phyloP scores from a whole-genome alignment of 768 basidiomycete species.

The Termitomyces sp. region DNA sequence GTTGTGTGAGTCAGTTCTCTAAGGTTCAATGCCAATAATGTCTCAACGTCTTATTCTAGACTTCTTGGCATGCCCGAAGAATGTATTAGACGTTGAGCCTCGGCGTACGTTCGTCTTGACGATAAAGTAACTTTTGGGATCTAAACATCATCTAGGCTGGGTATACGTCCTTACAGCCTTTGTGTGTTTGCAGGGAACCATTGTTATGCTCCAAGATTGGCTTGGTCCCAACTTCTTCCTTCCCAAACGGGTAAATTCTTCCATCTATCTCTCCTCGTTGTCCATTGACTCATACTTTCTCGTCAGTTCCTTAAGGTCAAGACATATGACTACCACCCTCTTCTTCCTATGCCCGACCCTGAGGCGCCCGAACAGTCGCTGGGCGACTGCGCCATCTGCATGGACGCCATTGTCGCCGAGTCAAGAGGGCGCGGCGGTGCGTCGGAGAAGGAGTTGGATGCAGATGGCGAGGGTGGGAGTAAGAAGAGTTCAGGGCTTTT shows the following conservation, averaged over 20 bases:
- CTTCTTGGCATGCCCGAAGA: constrained; percentile 78
- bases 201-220: constrained; percentile 69
- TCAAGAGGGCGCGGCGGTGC: constrained; percentile 31
- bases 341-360: constrained; percentile 63
- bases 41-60: constrained; percentile 41
- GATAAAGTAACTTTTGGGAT: not conserved
- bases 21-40: not conserved
- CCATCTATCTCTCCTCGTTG: not conserved
- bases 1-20: constrained; percentile 60
- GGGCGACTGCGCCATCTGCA: constrained; percentile 91
- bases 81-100: constrained; percentile 79
- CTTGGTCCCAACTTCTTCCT: constrained; percentile 86
- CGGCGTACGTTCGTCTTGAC: constrained; percentile 56
- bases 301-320: constrained; percentile 55
- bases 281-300: not conserved
- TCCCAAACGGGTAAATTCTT: constrained; percentile 51
- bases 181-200: constrained; percentile 55
- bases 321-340: constrained; percentile 83
- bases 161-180: constrained; percentile 55
- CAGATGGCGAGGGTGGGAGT: constrained; percentile 21
- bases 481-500: constrained; percentile 34
- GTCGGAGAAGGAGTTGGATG: constrained; percentile 29
- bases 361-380: constrained; percentile 74
- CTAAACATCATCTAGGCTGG: constrained; percentile 35
- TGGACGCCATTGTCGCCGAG: constrained; percentile 75